Evolutionary conservation across 768 basidiomycete genomes (phyloP), one percentile per base, ranked within the genome.

Genomic region (Boletus rubescentipes): DNA sequence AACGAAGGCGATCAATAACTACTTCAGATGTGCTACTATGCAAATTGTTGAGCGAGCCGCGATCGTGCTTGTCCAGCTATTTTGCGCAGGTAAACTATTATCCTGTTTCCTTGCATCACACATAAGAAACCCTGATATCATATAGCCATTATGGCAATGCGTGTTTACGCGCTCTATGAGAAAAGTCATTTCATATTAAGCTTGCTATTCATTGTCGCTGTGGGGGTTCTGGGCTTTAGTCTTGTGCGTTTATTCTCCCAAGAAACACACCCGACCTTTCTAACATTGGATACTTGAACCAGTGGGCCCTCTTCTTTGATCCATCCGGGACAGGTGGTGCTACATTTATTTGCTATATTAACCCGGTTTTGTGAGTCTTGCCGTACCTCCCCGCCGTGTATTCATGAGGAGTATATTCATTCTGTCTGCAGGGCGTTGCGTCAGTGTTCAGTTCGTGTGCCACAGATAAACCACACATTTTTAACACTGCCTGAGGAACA

Each of bases 71-170:
- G 37, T 44, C 15, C 63, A 63, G 31, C 5, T 59, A 12, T 18
- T 59, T 8, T 52, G 59, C 18, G 36, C 37, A 32, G 54, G 63
- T 59, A 18, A 38, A 54, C 18, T 3, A 1, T 32, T 2, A 9
- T 16, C 4, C 23, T 35, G 37, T 18, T 36, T 14, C 18, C 9
- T 15, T n/a, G 29, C 4, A 11, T 34, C 38, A 46, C 21, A n/a
- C 26, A 15, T 11, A 14, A 15, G 4, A 5, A 9, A 18, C 46
- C 15, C 8, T 8, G 23, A 2, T 12, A n/a, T 16, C 16, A 2
- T 29, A 29, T 16, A 62, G 61, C 14, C 37, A 34, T 62, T 9
- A 65, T 65, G 61, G 46, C 49, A 4, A 62, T 65, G 46, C 64
- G 61, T 12, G 58, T 60, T 8, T 65, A 64, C 26, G 63, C 61